Conservation (phyloP, 2,329 filamentous ascomycete genomes). For the Paecilomyces variotii region DNA sequence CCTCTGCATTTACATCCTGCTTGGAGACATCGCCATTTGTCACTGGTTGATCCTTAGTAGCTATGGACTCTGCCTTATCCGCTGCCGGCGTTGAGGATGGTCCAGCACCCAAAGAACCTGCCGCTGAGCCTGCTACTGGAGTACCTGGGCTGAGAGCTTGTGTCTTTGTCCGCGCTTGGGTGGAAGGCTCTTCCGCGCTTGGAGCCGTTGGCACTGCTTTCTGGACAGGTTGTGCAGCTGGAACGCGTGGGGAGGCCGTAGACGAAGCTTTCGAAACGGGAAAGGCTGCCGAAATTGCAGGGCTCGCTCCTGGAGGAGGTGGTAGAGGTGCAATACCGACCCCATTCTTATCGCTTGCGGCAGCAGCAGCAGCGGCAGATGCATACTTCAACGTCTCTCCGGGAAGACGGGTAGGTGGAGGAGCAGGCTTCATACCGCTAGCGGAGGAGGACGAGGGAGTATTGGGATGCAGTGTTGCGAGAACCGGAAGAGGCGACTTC, state of each 20-base stretch:
- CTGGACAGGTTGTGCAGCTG: conserved; percentile 42
- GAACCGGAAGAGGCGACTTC: conserved; percentile 87
- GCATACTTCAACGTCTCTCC: conserved; percentile 94
- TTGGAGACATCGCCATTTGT: conserved; percentile 46
- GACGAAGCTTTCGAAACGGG: conserved; percentile 48
- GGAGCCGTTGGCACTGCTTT: conserved; percentile 31
- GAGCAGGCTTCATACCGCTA: conserved; percentile 82
- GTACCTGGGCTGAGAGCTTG: conserved; percentile 42
- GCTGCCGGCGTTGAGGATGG: conserved; percentile 37
- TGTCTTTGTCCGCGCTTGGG: conserved; percentile 42
- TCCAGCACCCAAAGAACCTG: conserved; percentile 30
- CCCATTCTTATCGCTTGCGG: conserved; percentile 77
- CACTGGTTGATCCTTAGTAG: conserved; percentile 30
- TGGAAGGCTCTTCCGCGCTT: conserved; percentile 31
- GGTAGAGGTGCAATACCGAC: conserved; percentile 91
- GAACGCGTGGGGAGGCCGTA: conserved; percentile 48
- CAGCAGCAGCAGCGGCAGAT: conserved; percentile 87
- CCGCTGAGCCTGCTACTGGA: conserved; percentile 27
- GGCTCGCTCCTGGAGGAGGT: conserved; percentile 64
- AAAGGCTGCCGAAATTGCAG: conserved; percentile 44
- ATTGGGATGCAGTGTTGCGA: conserved; percentile 75
- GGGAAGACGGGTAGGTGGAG: conserved; percentile 71
- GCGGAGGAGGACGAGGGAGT: conserved; percentile 40
- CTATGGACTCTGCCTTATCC: conserved; percentile 37
- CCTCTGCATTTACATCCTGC: conserved; percentile 50